Base-by-base conservation (phyloP, 2,329 filamentous ascomycete genomes). In the Dothideomycetes sp. region DNA sequence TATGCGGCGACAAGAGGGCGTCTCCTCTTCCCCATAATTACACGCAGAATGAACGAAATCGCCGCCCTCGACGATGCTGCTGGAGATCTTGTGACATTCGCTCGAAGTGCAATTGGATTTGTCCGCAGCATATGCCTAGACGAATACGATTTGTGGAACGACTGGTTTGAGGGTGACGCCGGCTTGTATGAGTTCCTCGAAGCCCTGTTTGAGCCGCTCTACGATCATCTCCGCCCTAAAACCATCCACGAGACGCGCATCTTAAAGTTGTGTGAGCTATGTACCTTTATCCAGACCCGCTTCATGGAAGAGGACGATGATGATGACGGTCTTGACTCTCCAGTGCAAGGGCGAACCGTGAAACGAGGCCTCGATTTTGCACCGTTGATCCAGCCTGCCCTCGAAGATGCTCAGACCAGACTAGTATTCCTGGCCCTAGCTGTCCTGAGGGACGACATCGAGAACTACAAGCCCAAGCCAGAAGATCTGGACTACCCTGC, bases 241-340 rank as follows among this genome's bases (percentile, higher is more conserved):
- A 79, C 75, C 14, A 79, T 81, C 42, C 77, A 78, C 45, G 78
- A 82, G 52, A 78, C 70, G 11, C 75, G 79, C 46, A 66, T 82
- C 18, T 62, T 79, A 37, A 79, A 76, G 52, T 65, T 82, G 2
- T 81, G 78, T 53, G 77, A 81, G 50, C 63, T 82, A 2, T 81
- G 78, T 50, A 76, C 74, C 5, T 60, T 80, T 19, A 65, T 82
- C 5, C 78, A 82, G 53, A 79, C 75, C 9, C 68, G 75, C 12
- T 82, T 81, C 49, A 72, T 80, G 60, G 68, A 73, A 34, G 54
- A 64, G 4, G 65, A 68, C 14, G 63, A 65, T 3, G 65, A 68
- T 3, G 62, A 61, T 17, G 70, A 75, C 34, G 64, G 65, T 31
- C 73, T 77, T 31, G 67, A 73, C 31, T 70, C 73, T 30, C 70